Percentiles rank a stretch among this genome's conserved stretches.
phyloP scores from a whole-genome alignment of 331 rosid species.

The Malus hybrid region DNA sequence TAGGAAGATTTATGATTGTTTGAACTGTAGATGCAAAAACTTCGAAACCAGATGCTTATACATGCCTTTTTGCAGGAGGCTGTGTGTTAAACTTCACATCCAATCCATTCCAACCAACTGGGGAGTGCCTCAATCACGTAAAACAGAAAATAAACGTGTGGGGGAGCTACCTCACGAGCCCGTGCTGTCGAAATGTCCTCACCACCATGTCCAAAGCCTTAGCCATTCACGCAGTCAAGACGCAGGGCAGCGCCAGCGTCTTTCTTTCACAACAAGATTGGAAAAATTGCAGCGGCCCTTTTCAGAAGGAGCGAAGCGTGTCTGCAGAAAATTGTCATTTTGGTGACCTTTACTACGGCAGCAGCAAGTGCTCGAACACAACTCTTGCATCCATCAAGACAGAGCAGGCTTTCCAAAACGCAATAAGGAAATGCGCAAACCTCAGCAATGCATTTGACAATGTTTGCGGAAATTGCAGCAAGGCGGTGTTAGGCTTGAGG shows the following conservation, averaged over 20 bases:
- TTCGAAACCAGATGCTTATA: neutral
- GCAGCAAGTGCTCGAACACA: slow-evolving; percentile 25
- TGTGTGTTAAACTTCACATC: slow-evolving; percentile 41
- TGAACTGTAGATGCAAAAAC: neutral
- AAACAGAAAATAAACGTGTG: slow-evolving; percentile 27
- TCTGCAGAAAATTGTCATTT: slow-evolving; percentile 35
- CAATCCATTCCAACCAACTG: slow-evolving; percentile 22
- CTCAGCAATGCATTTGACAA: slow-evolving; percentile 11
- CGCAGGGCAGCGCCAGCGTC: neutral
- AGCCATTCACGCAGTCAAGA: slow-evolving; percentile 5
- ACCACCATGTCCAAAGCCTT: slow-evolving; percentile 37
- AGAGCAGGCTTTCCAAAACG: slow-evolving; percentile 13
- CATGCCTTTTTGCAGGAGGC: slow-evolving; percentile 18
- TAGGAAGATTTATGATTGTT: neutral
- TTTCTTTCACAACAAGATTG: slow-evolving; percentile 28
- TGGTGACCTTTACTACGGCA: slow-evolving; percentile 9
- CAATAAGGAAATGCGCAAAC: slow-evolving; percentile 29
- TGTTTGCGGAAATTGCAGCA: slow-evolving; percentile 29
- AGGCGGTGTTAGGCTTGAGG: slow-evolving; percentile 20
- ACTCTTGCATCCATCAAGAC: neutral
- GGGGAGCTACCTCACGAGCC: slow-evolving; percentile 34
- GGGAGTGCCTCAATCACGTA: slow-evolving; percentile 25
- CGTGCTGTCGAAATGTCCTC: slow-evolving; percentile 64
- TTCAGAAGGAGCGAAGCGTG: slow-evolving; percentile 14
- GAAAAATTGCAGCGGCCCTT: slow-evolving; percentile 23